A percentile compares a stretch with the other conserved stretches of the same genome.
Conservation (phyloP, 208 protist species). For the Leishmania gerbilli region DNA sequence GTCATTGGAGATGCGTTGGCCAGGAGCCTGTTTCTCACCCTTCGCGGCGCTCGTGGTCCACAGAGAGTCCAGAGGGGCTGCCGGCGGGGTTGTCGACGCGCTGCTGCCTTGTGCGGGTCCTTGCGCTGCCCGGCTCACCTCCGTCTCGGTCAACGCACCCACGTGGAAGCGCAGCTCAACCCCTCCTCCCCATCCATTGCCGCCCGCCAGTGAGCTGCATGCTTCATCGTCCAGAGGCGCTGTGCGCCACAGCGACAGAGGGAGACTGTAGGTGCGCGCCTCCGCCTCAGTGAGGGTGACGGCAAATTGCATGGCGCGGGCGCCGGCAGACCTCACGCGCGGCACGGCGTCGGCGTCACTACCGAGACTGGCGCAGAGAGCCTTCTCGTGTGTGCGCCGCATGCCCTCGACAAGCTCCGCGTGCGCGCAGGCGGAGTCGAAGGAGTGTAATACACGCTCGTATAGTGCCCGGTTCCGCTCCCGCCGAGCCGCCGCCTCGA, state of each 20-base stretch:
- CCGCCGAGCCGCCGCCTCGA: background rate
- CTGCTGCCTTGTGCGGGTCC: background rate
- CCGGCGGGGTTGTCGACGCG: background rate
- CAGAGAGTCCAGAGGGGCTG: background rate
- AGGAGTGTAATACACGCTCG: constrained; percentile 24
- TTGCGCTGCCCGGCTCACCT: background rate
- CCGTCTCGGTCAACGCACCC: background rate
- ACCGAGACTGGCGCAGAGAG: background rate
- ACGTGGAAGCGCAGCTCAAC: constrained; percentile 22
- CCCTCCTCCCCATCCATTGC: background rate
- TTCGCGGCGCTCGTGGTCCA: background rate
- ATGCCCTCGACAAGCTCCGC: constrained; percentile 3
- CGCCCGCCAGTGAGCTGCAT: background rate
- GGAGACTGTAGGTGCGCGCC: constrained; percentile 22
- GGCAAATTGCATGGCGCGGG: background rate
- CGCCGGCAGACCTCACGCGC: background rate
- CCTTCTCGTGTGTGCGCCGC: constrained; percentile 15
- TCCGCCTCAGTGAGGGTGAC: constrained; percentile 17
- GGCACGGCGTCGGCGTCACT: background rate
- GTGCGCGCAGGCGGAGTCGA: constrained; percentile 21
- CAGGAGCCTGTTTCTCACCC: background rate
- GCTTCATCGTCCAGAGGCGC: background rate
- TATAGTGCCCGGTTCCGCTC: constrained; percentile 40
- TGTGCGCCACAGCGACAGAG: constrained; percentile 20
- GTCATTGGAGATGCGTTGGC: background rate